These are phyloP conservation scores for Podospora anserina DNA, from an alignment of 495 filamentous ascomycete species.

Conservation along the genomic window DNA sequence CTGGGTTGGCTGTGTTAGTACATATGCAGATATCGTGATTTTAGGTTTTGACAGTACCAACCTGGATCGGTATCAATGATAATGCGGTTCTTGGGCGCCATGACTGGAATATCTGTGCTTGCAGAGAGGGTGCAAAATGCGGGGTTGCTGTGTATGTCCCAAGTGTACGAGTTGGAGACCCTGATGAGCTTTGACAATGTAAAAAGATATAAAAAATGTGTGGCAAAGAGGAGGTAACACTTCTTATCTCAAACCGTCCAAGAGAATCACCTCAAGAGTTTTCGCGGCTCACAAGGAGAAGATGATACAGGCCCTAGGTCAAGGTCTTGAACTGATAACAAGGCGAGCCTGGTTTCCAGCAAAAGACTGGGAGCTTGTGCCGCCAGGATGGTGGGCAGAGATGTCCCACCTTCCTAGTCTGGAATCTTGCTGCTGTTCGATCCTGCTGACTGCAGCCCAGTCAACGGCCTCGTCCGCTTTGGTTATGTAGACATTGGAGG, in stretches of 20 bases:
- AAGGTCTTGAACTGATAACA: neutral
- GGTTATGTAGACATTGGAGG: neutral
- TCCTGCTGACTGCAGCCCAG: neutral
- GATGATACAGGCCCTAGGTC: neutral
- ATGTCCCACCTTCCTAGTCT: constrained; percentile 9
- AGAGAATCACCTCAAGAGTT: neutral
- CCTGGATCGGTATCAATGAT: constrained; percentile 95
- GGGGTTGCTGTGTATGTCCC: neutral
- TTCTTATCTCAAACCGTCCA: neutral
- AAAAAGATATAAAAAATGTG: neutral
- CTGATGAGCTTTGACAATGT: neutral
- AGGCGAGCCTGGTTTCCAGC: neutral
- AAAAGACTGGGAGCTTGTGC: neutral
- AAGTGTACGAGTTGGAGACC: neutral
- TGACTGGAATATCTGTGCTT: constrained; percentile 24
- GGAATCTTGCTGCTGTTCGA: neutral
- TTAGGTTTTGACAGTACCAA: constrained; percentile 21
- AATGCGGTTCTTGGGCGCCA: constrained; percentile 65
- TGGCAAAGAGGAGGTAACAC: neutral
- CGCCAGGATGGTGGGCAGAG: neutral
- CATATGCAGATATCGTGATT: neutral
- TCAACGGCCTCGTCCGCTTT: neutral
- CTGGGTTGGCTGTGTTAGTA: constrained; percentile 39
- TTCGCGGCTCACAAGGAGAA: neutral
- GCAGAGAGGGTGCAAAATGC: constrained; percentile 12